Base-by-base conservation (phyloP, 371 early-diverging fungal species). In the Thermomucor indicae-seudaticae region DNA sequence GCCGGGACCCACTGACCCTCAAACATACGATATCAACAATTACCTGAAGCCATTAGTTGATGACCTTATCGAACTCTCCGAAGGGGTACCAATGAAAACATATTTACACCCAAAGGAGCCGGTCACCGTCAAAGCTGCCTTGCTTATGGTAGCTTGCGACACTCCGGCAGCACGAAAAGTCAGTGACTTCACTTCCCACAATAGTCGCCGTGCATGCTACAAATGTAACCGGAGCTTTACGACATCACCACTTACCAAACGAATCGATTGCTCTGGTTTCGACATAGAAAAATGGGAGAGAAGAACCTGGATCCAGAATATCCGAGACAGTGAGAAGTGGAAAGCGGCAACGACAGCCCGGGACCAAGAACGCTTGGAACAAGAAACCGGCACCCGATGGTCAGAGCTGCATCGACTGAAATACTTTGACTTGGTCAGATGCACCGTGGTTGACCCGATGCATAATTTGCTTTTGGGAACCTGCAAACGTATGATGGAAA, bases 361-460 rank as follows among this genome's bases (percentile, higher is more conserved):
- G n/a, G 47, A 47, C 11, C 31, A 8, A 32, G 31, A 27, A 14
- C 17, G 20, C 30, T 8, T 25, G 6, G 45, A 10, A 8, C 11
- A 17, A 24, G 29, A 35, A 51, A 43, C 8, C 6, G 51, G 51
- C 41, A 35, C 35, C n/a, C 51, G 57, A 14, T 57, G 37, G 23
- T 39, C 29, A 12, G 46, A 23, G 14, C 37, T 57, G 6, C 51
- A 46, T 27, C 31, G 47, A 5, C 27, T 57, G 1, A 14, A 19
- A 1, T 57, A 57, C 23, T 57, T 57, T 31, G 57, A 57, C 44
- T 16, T 38, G 6, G 37, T 41, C 31, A 17, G 45, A n/a, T 43
- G 14, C 20, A 43, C 28, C 5, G 42, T 25, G 10, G 24, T 55
- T 27, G 57, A 56, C 32, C 12, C 30, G 4, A 46, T 45, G 46